Evolutionary conservation across 768 basidiomycete genomes (phyloP), one percentile per base, ranked within the genome.

Genomic region (Psilocybe cubensis): DNA sequence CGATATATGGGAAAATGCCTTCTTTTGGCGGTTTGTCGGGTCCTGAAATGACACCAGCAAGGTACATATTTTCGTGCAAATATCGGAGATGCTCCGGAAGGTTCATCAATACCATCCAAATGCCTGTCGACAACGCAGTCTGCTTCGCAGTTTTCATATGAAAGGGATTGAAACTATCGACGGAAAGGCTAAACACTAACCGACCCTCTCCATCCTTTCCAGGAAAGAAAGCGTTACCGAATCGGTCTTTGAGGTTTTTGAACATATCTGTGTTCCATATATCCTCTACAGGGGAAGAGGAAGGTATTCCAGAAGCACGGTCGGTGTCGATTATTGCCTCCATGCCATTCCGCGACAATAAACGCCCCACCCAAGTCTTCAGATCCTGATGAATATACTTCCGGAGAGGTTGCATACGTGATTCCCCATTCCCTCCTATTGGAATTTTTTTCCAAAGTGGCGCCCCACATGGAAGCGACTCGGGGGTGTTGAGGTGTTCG

Each of bases 41-140:
- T 0, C 78, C 78, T 7, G 76, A 75, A 27, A 80, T 76, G 21
- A 82, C 61, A 0, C 75, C 79, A 1, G 69, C 76, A 0, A 80
- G 64, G 54, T 69, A 80, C 54, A 81, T 66, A 47, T 81, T 81
- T 54, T 79, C 70, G 0, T 62, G 61, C 9, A 70, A 68, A 54
- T 76, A 78, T 4, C 67, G 60, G 1, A 72, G 53, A 20, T 72
- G 59, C 0, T 65, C 65, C 0, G 76, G 76, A 0, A 81, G 66
- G 45, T 79, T 79, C 7, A 77, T 61, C 12, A 69, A 63, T 3
- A 70, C 67, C 1, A 68, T 42, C 61, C 65, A 73, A 20, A 71
- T 67, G 0, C 67, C 68, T 0, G 64, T 68, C 1, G 64, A 66
- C 0, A 65, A 63, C 7, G 58, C 64, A 14, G 41, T 47, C 42